phyloP scores from a whole-genome alignment of 2,329 filamentous ascomycete species.

The Penicillium sp. region DNA sequence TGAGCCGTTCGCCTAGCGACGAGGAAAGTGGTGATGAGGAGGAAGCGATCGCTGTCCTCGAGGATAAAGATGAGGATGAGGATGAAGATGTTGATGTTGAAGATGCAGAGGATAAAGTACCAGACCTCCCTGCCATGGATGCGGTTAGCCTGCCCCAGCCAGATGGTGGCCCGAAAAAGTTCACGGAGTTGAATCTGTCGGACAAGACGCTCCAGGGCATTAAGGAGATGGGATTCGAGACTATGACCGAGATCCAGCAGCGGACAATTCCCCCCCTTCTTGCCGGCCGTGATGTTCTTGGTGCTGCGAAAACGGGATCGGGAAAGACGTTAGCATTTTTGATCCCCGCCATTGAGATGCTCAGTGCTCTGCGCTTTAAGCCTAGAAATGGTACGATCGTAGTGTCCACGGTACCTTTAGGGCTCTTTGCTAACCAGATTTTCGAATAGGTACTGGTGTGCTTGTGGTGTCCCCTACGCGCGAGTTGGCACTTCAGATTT shows the following conservation, averaged over 20 bases:
- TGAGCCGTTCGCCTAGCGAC: constrained; percentile 41
- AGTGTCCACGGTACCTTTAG: background rate
- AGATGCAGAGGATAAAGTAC: constrained; percentile 34
- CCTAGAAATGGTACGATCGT: constrained; percentile 73
- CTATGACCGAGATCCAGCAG: constrained; percentile 93
- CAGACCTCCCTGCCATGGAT: constrained; percentile 58
- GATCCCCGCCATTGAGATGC: constrained; percentile 92
- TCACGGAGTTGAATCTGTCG: constrained; percentile 81
- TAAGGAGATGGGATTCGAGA: constrained; percentile 88
- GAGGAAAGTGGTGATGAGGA: constrained; percentile 37
- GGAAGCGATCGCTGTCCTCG: constrained; percentile 31
- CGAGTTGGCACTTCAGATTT: constrained; percentile 94
- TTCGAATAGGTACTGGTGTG: constrained; percentile 71
- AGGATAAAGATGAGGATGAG: constrained; percentile 36
- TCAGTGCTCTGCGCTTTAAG: constrained; percentile 89
- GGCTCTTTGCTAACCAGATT: constrained; percentile 12
- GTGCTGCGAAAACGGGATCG: constrained; percentile 93
- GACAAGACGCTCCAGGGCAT: constrained; percentile 89
- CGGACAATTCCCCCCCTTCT: constrained; percentile 85
- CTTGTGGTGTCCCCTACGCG: constrained; percentile 92
- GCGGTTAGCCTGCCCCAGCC: constrained; percentile 61
- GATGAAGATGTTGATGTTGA: constrained; percentile 38
- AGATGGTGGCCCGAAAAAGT: constrained; percentile 69
- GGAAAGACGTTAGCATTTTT: constrained; percentile 96
- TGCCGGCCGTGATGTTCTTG: constrained; percentile 88